phyloP scores from a whole-genome alignment of 768 basidiomycete species.

The Lactarius hengduanensis region DNA sequence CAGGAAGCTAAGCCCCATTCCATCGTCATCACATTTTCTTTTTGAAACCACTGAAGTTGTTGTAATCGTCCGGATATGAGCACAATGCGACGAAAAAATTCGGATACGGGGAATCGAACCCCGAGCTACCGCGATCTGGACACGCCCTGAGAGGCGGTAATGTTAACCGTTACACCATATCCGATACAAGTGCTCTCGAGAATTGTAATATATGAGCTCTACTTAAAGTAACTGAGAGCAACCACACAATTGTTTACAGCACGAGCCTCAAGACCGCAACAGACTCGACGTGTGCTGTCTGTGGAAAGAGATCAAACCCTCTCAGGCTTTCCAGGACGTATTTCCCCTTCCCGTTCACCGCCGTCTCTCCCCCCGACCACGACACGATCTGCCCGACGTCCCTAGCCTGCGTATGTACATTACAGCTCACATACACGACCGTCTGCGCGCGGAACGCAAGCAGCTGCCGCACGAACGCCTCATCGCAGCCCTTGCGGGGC shows the following conservation, averaged over 20 bases:
- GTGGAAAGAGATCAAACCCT: slow-evolving; percentile 95
- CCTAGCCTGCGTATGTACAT: slow-evolving; percentile 90
- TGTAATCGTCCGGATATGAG: no score
- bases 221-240: fast-evolving
- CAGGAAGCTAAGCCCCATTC: no score
- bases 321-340: slow-evolving; percentile 82
- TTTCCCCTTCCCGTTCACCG: slow-evolving; percentile 36
- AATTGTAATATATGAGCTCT: background rate
- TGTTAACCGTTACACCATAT: slow-evolving; percentile 42
- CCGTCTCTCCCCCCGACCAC: slow-evolving; percentile 39
- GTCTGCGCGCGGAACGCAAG: slow-evolving; percentile 62
- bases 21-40: no score
- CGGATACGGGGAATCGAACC: slow-evolving; percentile 46
- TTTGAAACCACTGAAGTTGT: no score
- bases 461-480: slow-evolving; percentile 72
- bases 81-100: slow-evolving; percentile 17
- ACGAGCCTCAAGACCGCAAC: slow-evolving; percentile 55
- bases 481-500: slow-evolving; percentile 92
- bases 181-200: slow-evolving; percentile 14
- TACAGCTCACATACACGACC: slow-evolving; percentile 92
- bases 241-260: background rate
- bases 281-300: slow-evolving; percentile 48
- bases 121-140: slow-evolving; percentile 39
- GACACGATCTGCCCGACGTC: slow-evolving; percentile 74
- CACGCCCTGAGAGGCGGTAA: slow-evolving; percentile 37